A percentile compares a stretch with the other conserved stretches of the same genome.
These are phyloP conservation scores for Aspergillus proliferans DNA, from an alignment of 2,329 filamentous ascomycete species.

Conservation along the genomic window DNA sequence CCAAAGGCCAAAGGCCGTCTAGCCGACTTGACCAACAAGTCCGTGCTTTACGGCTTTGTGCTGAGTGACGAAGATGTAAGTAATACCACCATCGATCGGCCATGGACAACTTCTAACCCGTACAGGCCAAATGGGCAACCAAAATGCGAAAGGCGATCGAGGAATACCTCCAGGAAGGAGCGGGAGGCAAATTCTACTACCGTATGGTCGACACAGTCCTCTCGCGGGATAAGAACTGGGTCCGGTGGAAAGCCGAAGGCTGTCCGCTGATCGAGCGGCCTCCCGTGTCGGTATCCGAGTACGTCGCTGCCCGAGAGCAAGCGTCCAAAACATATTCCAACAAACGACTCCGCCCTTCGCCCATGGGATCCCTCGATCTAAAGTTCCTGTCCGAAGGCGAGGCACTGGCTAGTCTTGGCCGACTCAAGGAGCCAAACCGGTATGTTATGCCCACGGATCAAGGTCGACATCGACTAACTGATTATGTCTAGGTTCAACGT, in stretches of 20 bases:
- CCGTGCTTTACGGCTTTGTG: slow-evolving; percentile 75
- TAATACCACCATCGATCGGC: slow-evolving; percentile 45
- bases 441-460: slow-evolving; percentile 22
- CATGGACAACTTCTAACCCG: slow-evolving; percentile 26
- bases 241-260: slow-evolving; percentile 93
- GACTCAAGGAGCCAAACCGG: slow-evolving; percentile 58
- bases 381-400: slow-evolving; percentile 69
- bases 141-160: slow-evolving; percentile 73
- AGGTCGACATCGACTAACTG: slow-evolving; percentile 9
- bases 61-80: slow-evolving; percentile 75
- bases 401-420: slow-evolving; percentile 57
- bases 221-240: slow-evolving; percentile 96
- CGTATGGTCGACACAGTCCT: slow-evolving; percentile 96
- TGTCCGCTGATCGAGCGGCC: slow-evolving; percentile 80
- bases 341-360: slow-evolving; percentile 62
- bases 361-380: slow-evolving; percentile 68
- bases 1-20: slow-evolving; percentile 74
- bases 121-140: slow-evolving; percentile 72
- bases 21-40: slow-evolving; percentile 69
- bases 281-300: slow-evolving; percentile 62
- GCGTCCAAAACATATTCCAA: slow-evolving; percentile 62
- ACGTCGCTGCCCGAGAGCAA: slow-evolving; percentile 61
- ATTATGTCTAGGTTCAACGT: slow-evolving; percentile 51
- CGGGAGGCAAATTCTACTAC: slow-evolving; percentile 86
- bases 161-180: slow-evolving; percentile 71